phyloP scores from a whole-genome alignment of 768 basidiomycete species.

The Mycena filopes region DNA sequence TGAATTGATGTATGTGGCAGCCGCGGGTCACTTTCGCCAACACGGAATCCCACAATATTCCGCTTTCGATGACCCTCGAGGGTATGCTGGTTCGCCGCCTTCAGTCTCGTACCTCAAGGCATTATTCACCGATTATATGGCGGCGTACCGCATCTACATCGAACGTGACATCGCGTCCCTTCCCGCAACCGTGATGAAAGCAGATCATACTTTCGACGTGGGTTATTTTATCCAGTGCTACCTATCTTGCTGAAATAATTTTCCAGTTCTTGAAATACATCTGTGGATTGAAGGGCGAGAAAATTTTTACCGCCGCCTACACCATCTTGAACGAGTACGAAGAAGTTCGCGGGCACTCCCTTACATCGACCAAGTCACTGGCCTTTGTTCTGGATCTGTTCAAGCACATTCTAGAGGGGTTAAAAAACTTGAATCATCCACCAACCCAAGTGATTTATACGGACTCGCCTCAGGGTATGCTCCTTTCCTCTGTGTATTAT shows the following conservation, averaged over 20 bases:
- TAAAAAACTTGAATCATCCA: background rate
- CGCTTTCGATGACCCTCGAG: background rate
- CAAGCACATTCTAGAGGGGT: background rate
- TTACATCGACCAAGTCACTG: background rate
- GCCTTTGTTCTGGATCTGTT: background rate
- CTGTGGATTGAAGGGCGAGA: background rate
- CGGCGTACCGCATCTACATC: background rate
- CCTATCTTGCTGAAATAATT: too few relatives aligned
- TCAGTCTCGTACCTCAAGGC: background rate
- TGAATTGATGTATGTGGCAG: conserved; percentile 15
- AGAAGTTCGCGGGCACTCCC: background rate
- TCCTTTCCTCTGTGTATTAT: background rate
- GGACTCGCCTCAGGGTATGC: conserved; percentile 6
- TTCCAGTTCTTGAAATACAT: background rate
- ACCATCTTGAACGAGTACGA: background rate
- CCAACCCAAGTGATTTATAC: background rate
- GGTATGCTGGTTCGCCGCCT: background rate
- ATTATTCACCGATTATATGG: background rate
- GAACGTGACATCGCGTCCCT: background rate
- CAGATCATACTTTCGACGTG: conserved; percentile 4
- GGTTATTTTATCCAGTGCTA: too few relatives aligned
- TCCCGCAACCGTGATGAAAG: background rate
- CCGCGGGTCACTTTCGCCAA: background rate
- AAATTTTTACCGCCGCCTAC: conserved; percentile 2
- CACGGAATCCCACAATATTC: background rate